Evolutionary conservation across 805 yeast genomes (phyloP).

Genomic region (Metschnikowia reukaufii): DNA sequence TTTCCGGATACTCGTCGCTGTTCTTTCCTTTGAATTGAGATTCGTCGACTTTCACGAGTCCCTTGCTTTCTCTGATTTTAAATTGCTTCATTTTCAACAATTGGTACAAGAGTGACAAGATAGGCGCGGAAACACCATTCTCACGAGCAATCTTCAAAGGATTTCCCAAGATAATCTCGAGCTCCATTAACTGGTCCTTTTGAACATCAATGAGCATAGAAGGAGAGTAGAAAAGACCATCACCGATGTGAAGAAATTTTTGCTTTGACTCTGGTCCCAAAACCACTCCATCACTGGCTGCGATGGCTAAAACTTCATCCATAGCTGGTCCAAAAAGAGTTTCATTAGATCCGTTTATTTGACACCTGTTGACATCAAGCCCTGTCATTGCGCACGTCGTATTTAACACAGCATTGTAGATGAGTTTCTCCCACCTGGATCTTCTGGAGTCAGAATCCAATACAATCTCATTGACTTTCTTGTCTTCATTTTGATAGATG

Average conservation of each 20-base stretch:
- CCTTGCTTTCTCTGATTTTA: conserved; percentile 56
- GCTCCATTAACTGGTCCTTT: conserved; percentile 67
- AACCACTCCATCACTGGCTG: conserved; percentile 64
- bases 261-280: conserved; percentile 52
- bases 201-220: conserved; percentile 71
- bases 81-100: conserved; percentile 63
- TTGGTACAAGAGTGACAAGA: conserved; percentile 54
- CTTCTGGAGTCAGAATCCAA: conserved; percentile 32
- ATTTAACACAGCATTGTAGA: conserved; percentile 38
- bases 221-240: conserved; percentile 50
- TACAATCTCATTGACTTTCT: conserved; percentile 23
- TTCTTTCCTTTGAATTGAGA: conserved; percentile 14
- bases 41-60: conserved; percentile 26
- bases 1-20: conserved; percentile 19
- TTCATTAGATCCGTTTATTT: conserved; percentile 33
- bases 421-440: conserved; percentile 41
- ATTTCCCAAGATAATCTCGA: conserved; percentile 72
- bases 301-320: conserved; percentile 64
- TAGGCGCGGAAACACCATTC: conserved; percentile 48
- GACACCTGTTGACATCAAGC: conserved; percentile 37
- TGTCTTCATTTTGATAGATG: conserved; percentile 30
- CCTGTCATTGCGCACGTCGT: conserved; percentile 35
- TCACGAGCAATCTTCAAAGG: conserved; percentile 36
- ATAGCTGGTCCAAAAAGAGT: conserved; percentile 53
- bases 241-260: conserved; percentile 50